A percentile compares a stretch with the other conserved stretches of the same genome.
Conservation (phyloP, 306 rosid species). For the Urtica urens region DNA sequence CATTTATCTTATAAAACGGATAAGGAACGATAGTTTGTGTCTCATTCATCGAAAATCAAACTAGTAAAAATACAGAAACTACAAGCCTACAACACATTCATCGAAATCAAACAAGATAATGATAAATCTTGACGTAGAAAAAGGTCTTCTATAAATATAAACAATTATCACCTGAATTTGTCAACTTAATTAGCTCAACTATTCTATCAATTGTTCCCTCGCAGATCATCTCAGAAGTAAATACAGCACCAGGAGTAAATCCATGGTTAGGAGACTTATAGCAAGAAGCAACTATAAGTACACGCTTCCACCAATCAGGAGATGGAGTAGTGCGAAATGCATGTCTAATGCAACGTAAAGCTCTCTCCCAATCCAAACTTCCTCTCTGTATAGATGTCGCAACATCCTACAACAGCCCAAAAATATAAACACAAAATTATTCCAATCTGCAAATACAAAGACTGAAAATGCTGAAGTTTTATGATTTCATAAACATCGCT, state of each 20-base stretch:
- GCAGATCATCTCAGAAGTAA: constrained; percentile 88
- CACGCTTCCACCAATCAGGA: constrained; percentile 99
- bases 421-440: constrained; percentile 15
- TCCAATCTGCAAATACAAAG: too few relatives aligned
- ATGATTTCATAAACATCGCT: too few relatives aligned
- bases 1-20: too few relatives aligned
- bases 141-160: too few relatives aligned
- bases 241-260: constrained; percentile 85
- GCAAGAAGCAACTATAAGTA: constrained; percentile 76
- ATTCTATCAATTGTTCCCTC: constrained; percentile 92
- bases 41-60: too few relatives aligned
- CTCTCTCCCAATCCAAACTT: constrained; percentile 98
- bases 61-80: too few relatives aligned
- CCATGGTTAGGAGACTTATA: constrained; percentile 63
- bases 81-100: too few relatives aligned
- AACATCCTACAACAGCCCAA: constrained; percentile 52
- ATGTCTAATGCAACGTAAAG: constrained; percentile 88
- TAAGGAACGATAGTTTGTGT: too few relatives aligned
- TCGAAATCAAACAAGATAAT: too few relatives aligned
- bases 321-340: constrained; percentile 90
- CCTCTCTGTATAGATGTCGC: constrained; percentile 80
- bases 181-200: constrained; percentile 71
- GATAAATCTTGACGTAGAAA: too few relatives aligned
- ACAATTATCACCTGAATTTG: constrained; percentile 69
- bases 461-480: too few relatives aligned